Base-by-base conservation (phyloP, 2,329 filamentous ascomycete genomes). In the Sphaerostilbella broomeana region DNA sequence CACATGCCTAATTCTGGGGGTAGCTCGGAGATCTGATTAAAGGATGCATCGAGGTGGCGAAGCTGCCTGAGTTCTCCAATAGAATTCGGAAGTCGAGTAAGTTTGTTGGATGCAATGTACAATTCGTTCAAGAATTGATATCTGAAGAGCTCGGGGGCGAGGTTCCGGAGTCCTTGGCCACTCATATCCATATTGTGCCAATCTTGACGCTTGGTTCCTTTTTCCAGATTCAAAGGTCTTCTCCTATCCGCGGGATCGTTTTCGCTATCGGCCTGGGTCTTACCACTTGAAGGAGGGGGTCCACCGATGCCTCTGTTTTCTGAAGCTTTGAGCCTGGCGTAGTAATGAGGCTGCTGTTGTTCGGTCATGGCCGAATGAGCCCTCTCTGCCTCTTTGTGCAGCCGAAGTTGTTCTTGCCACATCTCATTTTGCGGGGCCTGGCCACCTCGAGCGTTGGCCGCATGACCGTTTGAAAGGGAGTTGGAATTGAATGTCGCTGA, bases 1-100 rank as follows among this genome's bases (percentile, higher is more conserved):
- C 95, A 86, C 90, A 97, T 98, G 56, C 92, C 92, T 45, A 98
- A 79, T 67, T 98, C 90, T 16, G 85, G 77, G 1, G 92, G 92
- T 4, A 98, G 69, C 48, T 84, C 79, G 7, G 74, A 75, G 44
- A 98, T 72, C 46, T 90, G 78, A 61, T 98, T 98, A 65, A 83
- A 80, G 0, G 92, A 97, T 3, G 89, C 73, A 61, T 98, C 90
- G 34, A 98, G 75, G 54, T 89, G 77, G 24, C 79, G 84, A 34
- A 98, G 68, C 47, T 84, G 82, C 48, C 89, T 81, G 48, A 98
- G 70, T 52, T 83, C 76, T 26, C 92, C 89, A 57, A 98, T 87
- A 16, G 80, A 73, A 25, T 84, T 68, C 10, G 90, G 88, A n/a
- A 98, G 68, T 31, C 75, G 72, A 19, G 79, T 79, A 43, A 98